Evolutionary conservation across 805 yeast genomes (phyloP).

Genomic region (Blastobotrys terrestris): DNA sequence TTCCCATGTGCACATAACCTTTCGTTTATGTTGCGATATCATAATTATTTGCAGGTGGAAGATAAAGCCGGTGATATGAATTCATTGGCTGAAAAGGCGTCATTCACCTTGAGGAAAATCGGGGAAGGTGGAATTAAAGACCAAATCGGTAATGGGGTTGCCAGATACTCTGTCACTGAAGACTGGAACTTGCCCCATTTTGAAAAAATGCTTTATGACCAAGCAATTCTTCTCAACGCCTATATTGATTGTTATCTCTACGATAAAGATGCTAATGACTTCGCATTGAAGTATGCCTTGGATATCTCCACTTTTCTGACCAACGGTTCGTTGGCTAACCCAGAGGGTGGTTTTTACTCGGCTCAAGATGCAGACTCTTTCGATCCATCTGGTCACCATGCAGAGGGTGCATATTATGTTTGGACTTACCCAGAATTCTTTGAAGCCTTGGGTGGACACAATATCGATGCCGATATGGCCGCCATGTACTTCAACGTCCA

Average conservation of each 20-base stretch:
- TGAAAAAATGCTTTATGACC: conserved; percentile 35
- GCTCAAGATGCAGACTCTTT: conserved; percentile 32
- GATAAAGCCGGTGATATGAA: conserved; percentile 11
- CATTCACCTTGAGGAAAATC: conserved; percentile 25
- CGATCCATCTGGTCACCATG: conserved; percentile 17
- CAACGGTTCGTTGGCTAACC: conserved; percentile 20
- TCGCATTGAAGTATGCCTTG: conserved; percentile 17
- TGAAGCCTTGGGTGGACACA: conserved; percentile 8
- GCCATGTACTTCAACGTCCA: conserved; percentile 32
- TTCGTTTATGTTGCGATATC: conserved; percentile 20
- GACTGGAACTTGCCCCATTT: conserved; percentile 38
- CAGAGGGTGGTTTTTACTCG: conserved; percentile 27
- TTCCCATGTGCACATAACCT: conserved; percentile 31
- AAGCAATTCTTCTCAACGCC: conserved; percentile 31
- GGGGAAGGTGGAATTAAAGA: conserved; percentile 35
- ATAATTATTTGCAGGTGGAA: conserved; percentile 11
- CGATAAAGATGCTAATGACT: conserved; percentile 15
- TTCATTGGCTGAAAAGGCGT: conserved; percentile 19
- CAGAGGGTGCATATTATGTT: conserved; percentile 32
- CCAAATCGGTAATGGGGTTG: conserved; percentile 33
- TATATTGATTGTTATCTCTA: conserved; percentile 25
- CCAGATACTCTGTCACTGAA: conserved; percentile 32
- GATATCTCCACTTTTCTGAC: conserved; percentile 24
- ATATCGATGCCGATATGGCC: conserved; percentile 30
- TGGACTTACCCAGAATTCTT: conserved; percentile 33